phyloP scores from a whole-genome alignment of 495 filamentous ascomycete species.

The Talaromyces wortmannii region DNA sequence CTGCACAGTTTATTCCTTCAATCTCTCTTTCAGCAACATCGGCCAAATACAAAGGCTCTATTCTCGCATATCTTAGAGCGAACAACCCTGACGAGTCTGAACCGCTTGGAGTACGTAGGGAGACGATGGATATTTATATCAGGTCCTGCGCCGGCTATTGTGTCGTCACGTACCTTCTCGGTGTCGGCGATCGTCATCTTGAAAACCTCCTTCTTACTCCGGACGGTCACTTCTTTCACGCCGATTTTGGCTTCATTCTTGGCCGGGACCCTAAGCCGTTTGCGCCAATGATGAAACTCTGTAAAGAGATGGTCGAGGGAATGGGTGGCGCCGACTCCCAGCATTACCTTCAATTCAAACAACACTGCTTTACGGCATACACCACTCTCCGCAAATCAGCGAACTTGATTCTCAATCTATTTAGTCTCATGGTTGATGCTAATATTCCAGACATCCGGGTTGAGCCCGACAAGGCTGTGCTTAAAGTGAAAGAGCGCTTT shows the following conservation, averaged over 20 bases:
- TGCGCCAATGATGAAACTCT: constrained; percentile 92
- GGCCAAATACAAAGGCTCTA: constrained; percentile 70
- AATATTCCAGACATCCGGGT: constrained; percentile 93
- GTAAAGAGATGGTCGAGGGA: constrained; percentile 96
- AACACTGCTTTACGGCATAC: constrained; percentile 94
- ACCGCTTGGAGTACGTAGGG: constrained; percentile 81
- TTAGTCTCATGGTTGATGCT: constrained; percentile 93
- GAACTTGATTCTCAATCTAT: constrained; percentile 91
- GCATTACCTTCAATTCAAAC: constrained; percentile 81
- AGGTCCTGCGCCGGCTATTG: constrained; percentile 97
- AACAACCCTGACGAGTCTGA: constrained; percentile 85
- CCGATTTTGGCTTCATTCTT: constrained; percentile 96
- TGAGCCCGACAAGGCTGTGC: constrained; percentile 85
- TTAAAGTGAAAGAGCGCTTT: constrained; percentile 93
- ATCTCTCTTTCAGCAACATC: constrained; percentile 73
- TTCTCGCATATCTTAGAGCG: constrained; percentile 77
- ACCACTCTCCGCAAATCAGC: constrained; percentile 81
- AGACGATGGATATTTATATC: constrained; percentile 91
- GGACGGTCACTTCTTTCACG: constrained; percentile 93
- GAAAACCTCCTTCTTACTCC: constrained; percentile 92
- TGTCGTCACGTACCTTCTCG: constrained; percentile 98
- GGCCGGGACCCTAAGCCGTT: constrained; percentile 97
- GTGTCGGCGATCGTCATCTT: constrained; percentile 91
- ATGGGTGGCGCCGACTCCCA: constrained; percentile 82
- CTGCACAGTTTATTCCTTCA: constrained; percentile 87